A percentile compares a stretch with the other conserved stretches of the same genome.
phyloP scores from a whole-genome alignment of 228 moss, liverwort and hornwort species.

The Sphagnum fallax region DNA sequence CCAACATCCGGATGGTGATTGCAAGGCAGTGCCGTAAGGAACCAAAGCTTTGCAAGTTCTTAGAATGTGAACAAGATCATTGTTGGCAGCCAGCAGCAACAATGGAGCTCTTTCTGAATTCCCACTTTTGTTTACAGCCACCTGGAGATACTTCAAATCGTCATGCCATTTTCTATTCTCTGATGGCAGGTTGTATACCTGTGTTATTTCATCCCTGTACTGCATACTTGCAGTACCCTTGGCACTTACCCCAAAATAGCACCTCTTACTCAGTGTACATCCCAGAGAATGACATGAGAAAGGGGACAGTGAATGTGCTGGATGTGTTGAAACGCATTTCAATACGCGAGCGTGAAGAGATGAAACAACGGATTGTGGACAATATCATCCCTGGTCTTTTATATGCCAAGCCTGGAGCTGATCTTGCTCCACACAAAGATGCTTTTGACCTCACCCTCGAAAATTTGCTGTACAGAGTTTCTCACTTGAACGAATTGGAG shows the following conservation, averaged over 20 bases:
- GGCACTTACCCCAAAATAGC: constrained; percentile 65
- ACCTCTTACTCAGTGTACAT: constrained; percentile 72
- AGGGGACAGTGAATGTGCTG: constrained; percentile 41
- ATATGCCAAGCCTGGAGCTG: constrained; percentile 58
- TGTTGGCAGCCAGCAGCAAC: constrained; percentile 59
- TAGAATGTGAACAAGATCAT: constrained; percentile 23
- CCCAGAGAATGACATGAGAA: constrained; percentile 53
- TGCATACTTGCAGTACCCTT: constrained; percentile 78
- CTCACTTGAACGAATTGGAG: constrained; percentile 26
- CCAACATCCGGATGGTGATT: constrained; percentile 55
- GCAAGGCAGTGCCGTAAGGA: constrained; percentile 60
- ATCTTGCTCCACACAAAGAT: constrained; percentile 54
- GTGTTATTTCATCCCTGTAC: constrained; percentile 78
- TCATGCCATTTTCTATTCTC: constrained; percentile 77
- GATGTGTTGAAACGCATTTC: constrained; percentile 28
- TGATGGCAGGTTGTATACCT: constrained; percentile 79
- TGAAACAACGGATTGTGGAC: constrained; percentile 42
- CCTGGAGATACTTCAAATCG: constrained; percentile 77
- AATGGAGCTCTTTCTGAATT: constrained; percentile 51
- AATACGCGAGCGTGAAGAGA: constrained; percentile 24
- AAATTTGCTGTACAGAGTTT: constrained; percentile 43
- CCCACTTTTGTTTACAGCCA: constrained; percentile 89
- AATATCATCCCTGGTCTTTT: constrained; percentile 60
- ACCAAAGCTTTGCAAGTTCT: constrained; percentile 42
- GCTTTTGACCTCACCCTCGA: constrained; percentile 57